Evolutionary conservation across 139 green algal genomes (phyloP).

Genomic region (Ulvella scutata): DNA sequence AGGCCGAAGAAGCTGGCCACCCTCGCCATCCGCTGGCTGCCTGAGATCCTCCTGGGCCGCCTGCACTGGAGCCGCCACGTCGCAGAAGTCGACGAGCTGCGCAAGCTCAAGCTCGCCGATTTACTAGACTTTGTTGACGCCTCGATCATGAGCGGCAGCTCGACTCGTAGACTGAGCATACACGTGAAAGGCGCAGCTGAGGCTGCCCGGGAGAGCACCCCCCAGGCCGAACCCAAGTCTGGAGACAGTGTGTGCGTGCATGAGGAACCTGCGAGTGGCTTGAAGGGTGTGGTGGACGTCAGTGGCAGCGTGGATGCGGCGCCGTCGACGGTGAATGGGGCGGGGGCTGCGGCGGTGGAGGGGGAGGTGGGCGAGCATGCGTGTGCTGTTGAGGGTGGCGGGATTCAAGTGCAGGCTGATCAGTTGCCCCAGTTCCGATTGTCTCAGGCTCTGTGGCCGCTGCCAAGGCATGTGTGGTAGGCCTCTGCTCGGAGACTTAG

Average conservation of each 20-base stretch:
- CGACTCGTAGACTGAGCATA: slow-evolving; percentile 24
- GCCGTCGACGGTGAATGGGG: too few species aligned
- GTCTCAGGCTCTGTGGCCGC: background rate
- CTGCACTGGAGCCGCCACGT: slow-evolving; percentile 8
- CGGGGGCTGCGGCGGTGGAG: background rate
- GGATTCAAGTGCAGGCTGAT: background rate
- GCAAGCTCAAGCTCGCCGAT: slow-evolving; percentile 26
- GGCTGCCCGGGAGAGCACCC: background rate
- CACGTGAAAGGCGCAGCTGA: slow-evolving; percentile 11
- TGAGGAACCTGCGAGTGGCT: background rate
- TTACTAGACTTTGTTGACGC: slow-evolving; percentile 33
- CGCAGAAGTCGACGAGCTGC: slow-evolving; percentile 40
- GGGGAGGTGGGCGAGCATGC: background rate
- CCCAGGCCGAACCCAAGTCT: background rate
- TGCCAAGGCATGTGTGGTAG: background rate
- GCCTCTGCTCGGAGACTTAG: too few species aligned
- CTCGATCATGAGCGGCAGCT: background rate
- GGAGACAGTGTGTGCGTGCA: background rate
- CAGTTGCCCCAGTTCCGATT: background rate
- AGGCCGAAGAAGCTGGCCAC: slow-evolving; percentile 53
- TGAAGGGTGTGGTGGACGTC: background rate
- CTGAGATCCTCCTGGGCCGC: slow-evolving; percentile 11
- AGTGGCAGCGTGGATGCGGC: too few species aligned
- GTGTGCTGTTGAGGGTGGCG: too few species aligned
- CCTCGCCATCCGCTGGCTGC: slow-evolving; percentile 20